Evolutionary conservation across 108 stramenopile genomes (phyloP).

Genomic region (Nitzschia palea): DNA sequence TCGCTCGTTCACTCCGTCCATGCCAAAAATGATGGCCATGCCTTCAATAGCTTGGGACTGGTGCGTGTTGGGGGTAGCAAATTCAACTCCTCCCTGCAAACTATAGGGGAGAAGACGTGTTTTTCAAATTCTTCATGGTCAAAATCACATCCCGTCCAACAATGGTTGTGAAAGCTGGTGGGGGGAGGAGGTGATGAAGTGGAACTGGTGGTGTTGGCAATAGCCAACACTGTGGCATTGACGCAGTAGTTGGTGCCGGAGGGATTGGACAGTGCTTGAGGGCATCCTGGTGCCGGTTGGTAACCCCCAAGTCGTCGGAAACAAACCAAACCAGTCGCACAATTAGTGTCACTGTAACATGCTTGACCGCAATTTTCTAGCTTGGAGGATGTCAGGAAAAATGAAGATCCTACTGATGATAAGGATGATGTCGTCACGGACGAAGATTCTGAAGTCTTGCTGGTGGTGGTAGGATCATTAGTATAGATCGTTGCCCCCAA

Average conservation of each 20-base stretch:
- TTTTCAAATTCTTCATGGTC: no score
- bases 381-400: no score
- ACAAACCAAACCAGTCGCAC: not conserved
- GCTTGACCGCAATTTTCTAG: not conserved
- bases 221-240: not conserved
- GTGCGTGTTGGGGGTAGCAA: slow-evolving; percentile 17
- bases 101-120: not conserved
- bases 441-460: no score
- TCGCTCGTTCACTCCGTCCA: not conserved
- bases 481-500: no score
- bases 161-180: no score
- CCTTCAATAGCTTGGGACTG: slow-evolving; percentile 23
- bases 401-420: no score
- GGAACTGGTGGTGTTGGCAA: not conserved
- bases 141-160: no score
- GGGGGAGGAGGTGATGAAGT: no score
- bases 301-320: not conserved
- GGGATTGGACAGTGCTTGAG: not conserved
- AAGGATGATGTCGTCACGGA: no score
- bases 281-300: slow-evolving; percentile 1
- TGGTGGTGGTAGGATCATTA: no score
- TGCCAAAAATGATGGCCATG: slow-evolving; percentile 7
- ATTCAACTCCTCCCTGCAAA: slow-evolving; percentile 18
- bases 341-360: not conserved
- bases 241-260: not conserved